Evolutionary conservation across 208 protist genomes (phyloP).

Genomic region (Acanthamoeba castellanii): DNA sequence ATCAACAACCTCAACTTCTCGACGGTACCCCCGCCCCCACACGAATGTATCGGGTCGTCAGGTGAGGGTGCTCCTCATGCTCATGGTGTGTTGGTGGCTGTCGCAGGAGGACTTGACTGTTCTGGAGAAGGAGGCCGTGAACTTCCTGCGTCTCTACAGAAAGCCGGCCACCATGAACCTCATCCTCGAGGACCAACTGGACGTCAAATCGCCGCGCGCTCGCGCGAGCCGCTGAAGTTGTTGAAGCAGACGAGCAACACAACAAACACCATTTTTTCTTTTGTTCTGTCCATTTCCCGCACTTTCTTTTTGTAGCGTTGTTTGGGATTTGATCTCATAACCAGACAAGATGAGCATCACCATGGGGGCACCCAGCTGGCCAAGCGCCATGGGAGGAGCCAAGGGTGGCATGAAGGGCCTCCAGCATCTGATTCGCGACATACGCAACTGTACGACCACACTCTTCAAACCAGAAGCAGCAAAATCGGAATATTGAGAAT

Average conservation of each 20-base stretch:
- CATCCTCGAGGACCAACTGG: constrained; percentile 53
- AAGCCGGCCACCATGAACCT: constrained; percentile 60
- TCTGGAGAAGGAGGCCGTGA: constrained; percentile 32
- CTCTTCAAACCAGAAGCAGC: neutral
- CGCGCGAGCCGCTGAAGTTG: neutral
- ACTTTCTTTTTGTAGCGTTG: neutral
- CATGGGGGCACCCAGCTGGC: constrained; percentile 56
- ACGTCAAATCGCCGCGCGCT: neutral
- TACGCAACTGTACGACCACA: constrained; percentile 29
- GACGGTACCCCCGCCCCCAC: neutral
- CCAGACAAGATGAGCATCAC: neutral
- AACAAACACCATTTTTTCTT: neutral
- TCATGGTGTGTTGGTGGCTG: neutral
- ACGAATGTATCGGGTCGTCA: neutral
- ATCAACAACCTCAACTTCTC: neutral
- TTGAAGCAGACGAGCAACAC: no score
- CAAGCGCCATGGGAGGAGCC: neutral
- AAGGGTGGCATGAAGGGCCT: constrained; percentile 73
- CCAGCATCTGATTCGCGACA: constrained; percentile 69
- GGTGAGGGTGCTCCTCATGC: neutral
- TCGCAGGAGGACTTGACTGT: constrained; percentile 7
- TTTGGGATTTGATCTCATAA: no score
- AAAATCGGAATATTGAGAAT: neutral
- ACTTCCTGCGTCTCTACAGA: constrained; percentile 47
- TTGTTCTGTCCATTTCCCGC: neutral